Conservation (phyloP, 148 eudicot species). For the Drosera capensis region DNA sequence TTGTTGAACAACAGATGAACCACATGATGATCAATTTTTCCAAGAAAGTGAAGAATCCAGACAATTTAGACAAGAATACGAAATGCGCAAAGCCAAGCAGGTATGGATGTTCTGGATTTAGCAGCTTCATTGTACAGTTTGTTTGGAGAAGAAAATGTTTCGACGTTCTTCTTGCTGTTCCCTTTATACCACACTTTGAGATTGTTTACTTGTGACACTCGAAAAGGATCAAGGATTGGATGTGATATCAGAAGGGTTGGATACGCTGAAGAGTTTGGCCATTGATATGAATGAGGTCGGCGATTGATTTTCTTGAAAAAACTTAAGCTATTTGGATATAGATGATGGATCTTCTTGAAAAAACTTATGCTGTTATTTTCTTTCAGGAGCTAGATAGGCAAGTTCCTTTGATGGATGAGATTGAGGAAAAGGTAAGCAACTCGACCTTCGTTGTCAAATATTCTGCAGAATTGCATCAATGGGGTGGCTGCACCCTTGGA, state of each 20-base stretch:
- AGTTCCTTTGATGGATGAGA: constrained; percentile 81
- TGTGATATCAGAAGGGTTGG: constrained; percentile 80
- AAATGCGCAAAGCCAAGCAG: constrained; percentile 86
- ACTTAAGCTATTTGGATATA: too few relatives aligned
- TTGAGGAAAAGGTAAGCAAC: constrained; percentile 57
- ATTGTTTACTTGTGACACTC: not conserved
- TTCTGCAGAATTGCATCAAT: too few relatives aligned
- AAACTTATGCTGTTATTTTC: constrained; percentile 2
- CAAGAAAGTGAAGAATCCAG: constrained; percentile 70
- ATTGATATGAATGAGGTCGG: constrained; percentile 89
- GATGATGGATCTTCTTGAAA: too few relatives aligned
- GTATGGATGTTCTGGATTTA: too few relatives aligned
- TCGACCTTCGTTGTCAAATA: not conserved
- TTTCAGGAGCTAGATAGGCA: constrained; percentile 76
- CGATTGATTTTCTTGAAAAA: not conserved
- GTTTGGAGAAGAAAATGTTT: not conserved
- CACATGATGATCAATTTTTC: constrained; percentile 44
- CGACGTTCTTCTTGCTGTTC: not conserved
- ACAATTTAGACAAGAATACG: constrained; percentile 68
- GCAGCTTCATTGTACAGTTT: too few relatives aligned
- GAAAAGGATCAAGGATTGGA: constrained; percentile 85
- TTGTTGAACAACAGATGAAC: constrained; percentile 27
- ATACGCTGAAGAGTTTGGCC: constrained; percentile 83
- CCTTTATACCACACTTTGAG: not conserved
- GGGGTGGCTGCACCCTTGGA: too few relatives aligned